Conservation (phyloP, 352 stramenopile genomes). For the Thalassiosira hispida region DNA sequence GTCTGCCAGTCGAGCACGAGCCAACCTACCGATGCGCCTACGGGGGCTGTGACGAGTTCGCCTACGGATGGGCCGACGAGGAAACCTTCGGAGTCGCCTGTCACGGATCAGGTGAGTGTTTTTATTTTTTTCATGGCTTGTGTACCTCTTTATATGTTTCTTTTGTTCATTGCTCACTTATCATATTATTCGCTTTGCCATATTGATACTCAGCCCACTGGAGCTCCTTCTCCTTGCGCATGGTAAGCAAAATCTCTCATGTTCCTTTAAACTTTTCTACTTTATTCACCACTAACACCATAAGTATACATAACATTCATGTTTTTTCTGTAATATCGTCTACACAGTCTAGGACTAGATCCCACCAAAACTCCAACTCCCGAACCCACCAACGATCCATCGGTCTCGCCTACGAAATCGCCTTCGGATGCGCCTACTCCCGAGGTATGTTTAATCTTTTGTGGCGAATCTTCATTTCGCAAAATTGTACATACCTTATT, state of each 20-base stretch:
- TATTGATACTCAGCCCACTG: background rate
- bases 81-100: background rate
- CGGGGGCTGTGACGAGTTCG: no score
- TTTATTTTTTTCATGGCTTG: background rate
- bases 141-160: background rate
- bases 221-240: slow-evolving; percentile 2
- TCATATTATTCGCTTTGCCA: no score
- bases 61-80: background rate
- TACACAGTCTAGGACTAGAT: background rate
- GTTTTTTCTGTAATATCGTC: no score
- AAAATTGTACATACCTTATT: background rate
- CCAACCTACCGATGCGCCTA: no score
- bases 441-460: slow-evolving; percentile 4
- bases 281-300: background rate
- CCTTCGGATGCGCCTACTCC: no score
- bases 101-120: background rate
- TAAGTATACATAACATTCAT: no score
- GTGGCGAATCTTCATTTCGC: background rate
- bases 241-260: background rate
- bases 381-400: slow-evolving; percentile 10
- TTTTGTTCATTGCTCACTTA: no score
- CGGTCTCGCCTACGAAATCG: background rate
- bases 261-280: background rate
- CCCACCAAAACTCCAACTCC: slow-evolving; percentile 4
- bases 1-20: no score